These are phyloP conservation scores for Neurospora tetraspora DNA, from an alignment of 495 filamentous ascomycete species.

Conservation along the genomic window DNA sequence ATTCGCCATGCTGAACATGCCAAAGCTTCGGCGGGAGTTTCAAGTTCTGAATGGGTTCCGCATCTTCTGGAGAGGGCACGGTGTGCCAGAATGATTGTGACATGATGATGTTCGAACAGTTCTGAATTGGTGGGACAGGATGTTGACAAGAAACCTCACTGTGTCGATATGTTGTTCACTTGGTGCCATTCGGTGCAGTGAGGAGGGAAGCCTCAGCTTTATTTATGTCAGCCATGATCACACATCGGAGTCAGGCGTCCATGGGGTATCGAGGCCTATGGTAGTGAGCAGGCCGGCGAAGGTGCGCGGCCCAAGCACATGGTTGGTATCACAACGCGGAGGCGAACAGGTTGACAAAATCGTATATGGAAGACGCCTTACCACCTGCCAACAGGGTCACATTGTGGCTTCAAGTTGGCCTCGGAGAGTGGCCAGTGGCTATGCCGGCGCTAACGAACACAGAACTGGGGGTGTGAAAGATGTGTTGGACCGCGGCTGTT, in stretches of 20 bases:
- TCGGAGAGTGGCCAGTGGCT: not conserved
- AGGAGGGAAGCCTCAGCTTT: not conserved
- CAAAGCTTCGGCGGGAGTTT: not conserved
- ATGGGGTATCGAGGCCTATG: not conserved
- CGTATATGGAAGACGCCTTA: not conserved
- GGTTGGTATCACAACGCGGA: not conserved
- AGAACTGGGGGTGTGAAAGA: not conserved
- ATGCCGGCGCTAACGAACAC: not conserved
- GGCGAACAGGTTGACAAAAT: not conserved
- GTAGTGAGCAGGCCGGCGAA: not conserved
- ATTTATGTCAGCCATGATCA: not conserved
- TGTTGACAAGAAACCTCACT: not conserved
- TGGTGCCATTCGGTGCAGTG: not conserved
- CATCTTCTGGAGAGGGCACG: not conserved
- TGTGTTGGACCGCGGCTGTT: too few species aligned
- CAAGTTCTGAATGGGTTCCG: not conserved
- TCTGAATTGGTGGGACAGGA: not conserved
- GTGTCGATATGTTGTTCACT: not conserved
- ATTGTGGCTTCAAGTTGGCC: not conserved
- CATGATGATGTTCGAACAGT: not conserved
- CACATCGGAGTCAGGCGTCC: not conserved
- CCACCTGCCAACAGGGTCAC: not conserved
- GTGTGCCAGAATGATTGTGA: not conserved
- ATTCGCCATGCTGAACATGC: not conserved
- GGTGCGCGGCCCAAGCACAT: not conserved